Evolutionary conservation across 1,284 basidiomycete genomes (phyloP).

Genomic region (Volvariella volvacea): DNA sequence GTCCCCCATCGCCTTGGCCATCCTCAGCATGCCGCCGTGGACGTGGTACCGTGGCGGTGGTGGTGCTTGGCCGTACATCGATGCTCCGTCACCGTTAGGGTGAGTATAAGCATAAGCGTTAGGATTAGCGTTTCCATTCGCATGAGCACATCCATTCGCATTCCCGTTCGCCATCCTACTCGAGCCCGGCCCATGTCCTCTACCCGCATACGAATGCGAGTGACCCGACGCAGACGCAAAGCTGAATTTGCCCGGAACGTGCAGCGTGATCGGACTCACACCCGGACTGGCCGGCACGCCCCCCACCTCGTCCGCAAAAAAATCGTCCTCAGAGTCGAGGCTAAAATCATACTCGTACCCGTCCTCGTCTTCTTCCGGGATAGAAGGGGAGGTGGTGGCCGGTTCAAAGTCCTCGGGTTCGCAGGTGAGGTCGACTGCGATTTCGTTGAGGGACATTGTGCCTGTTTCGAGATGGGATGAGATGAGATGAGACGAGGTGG

Average conservation of each 20-base stretch:
- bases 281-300: too few species aligned
- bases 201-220: too few species aligned
- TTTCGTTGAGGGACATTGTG: slow-evolving; percentile 79
- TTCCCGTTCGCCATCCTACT: too few species aligned
- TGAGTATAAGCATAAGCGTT: too few species aligned
- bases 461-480: slow-evolving; percentile 27
- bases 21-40: slow-evolving; percentile 74
- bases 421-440: slow-evolving; percentile 78
- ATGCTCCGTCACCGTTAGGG: too few species aligned
- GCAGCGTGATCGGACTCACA: slow-evolving; percentile 4
- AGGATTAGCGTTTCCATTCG: slow-evolving; percentile 12
- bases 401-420: slow-evolving; percentile 64
- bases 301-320: too few species aligned
- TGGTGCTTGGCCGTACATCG: too few species aligned
- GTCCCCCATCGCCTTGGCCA: slow-evolving; percentile 74
- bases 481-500: not conserved
- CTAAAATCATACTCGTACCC: too few species aligned
- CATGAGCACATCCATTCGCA: too few species aligned
- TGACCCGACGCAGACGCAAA: too few species aligned
- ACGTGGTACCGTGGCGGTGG: slow-evolving; percentile 41
- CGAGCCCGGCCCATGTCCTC: too few species aligned
- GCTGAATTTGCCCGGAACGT: slow-evolving; percentile 22
- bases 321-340: too few species aligned
- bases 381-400: slow-evolving; percentile 23
- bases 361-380: slow-evolving; percentile 22